Evolutionary conservation across 495 filamentous ascomycete genomes (phyloP), one percentile per base, ranked within the genome.

Genomic region (Stereocaulon alpinum): DNA sequence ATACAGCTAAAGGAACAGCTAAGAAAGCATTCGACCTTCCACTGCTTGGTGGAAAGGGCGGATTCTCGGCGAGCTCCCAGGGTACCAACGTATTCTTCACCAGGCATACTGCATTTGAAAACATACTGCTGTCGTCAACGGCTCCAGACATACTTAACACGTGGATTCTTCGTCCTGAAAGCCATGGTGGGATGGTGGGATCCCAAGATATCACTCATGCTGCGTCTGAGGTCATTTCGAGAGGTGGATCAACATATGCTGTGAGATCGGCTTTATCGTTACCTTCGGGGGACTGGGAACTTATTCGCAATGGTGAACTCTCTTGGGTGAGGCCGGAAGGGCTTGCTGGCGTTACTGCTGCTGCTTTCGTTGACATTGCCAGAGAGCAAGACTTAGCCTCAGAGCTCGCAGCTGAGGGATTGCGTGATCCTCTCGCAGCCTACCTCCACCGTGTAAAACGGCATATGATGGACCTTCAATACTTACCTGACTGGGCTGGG

Each of bases 31-130:
- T 95, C 66, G 76, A 80, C 29, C 75, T 96, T 43, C 87, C 90
- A 2, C 79, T 80, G 40, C 58, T 88, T 27, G 66, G 78, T 27
- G 88, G 86, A 6, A 75, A 75, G 54, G 90, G 89, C 37, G 82
- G 83, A 4, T 88, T 95, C 66, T 86, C 93, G 3, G 83, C 82
- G 0, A 95, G 85, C 72, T 87, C 82, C 14, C 77, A 80, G 45
- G 86, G 82, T 58, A 81, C 86, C 3, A 89, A 94, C 69, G 86
- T 93, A 9, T 96, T 89, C 73, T 96, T 97, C 66, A 91, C 86
- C 2, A 77, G 91, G 42, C 73, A 88, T 60, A 89, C 88, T 0
- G 73, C 84, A 22, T 80, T 83, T 18, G 88, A 94, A 62, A 72
- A 85, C 6, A 77, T 79, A 49, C 72, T 95, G 44, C 76, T 88